phyloP scores from a whole-genome alignment of 2,329 filamentous ascomycete species.

The Exophiala dermatitidis region DNA sequence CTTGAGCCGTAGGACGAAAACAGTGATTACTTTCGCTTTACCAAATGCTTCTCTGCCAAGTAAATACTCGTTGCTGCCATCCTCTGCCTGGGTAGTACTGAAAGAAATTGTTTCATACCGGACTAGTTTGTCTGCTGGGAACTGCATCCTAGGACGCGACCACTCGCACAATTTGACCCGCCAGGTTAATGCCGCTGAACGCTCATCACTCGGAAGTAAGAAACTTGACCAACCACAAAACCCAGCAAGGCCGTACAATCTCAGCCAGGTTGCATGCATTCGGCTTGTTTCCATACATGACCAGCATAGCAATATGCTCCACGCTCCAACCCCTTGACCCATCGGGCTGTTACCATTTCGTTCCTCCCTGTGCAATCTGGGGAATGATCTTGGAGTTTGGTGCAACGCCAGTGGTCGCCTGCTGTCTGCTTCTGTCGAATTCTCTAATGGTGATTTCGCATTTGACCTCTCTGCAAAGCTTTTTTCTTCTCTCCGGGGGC shows the following conservation, averaged over 20 bases:
- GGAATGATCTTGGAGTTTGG: background rate
- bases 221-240: background rate
- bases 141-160: no score
- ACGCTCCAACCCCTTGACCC: background rate
- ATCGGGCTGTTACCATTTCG: constrained; percentile 2
- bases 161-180: no score
- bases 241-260: background rate
- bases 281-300: background rate
- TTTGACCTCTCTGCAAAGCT: constrained; percentile 76
- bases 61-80: no score
- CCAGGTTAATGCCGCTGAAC: background rate
- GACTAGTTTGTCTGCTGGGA: no score
- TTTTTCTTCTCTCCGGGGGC: constrained; percentile 63
- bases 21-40: no score
- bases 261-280: no score
- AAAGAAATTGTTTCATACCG: no score
- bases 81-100: no score
- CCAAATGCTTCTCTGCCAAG: no score
- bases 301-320: background rate
- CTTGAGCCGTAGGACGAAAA: no score
- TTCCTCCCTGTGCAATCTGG: constrained; percentile 4
- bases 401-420: constrained; percentile 23
- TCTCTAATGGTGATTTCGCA: constrained; percentile 81
- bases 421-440: constrained; percentile 56
- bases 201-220: background rate